These are phyloP conservation scores for Phoenix roebelenii DNA, from an alignment of 176 grass and related monocot genomes.

Conservation along the genomic window DNA sequence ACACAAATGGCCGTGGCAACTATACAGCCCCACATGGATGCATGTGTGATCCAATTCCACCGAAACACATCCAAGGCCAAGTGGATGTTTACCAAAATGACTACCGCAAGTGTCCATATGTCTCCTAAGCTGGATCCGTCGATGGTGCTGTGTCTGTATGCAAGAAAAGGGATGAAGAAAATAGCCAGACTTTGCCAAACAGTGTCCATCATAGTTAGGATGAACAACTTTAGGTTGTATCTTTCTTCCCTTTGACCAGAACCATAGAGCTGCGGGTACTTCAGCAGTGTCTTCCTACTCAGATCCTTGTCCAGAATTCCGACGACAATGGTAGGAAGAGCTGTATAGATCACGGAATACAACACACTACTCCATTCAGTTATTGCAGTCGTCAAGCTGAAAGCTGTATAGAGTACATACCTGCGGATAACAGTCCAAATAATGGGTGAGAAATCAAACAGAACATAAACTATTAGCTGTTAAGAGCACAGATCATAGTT, in stretches of 20 bases:
- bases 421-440: constrained; percentile 30
- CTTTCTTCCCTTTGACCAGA: constrained; percentile 70
- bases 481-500: too few species aligned
- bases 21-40: constrained; percentile 85
- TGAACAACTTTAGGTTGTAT: constrained; percentile 86
- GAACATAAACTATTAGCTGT: too few species aligned
- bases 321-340: constrained; percentile 69
- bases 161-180: constrained; percentile 86
- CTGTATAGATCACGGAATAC: constrained; percentile 88
- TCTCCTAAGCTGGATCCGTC: constrained; percentile 74
- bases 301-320: constrained; percentile 93
- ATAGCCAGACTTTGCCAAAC: constrained; percentile 79
- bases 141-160: constrained; percentile 60
- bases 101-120: constrained; percentile 65
- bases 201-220: constrained; percentile 69
- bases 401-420: constrained; percentile 95
- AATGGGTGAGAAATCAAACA: too few species aligned
- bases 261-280: constrained; percentile 79
- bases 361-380: constrained; percentile 89
- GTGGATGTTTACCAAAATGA: constrained; percentile 92
- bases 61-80: constrained; percentile 78
- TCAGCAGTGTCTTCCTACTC: constrained; percentile 65
- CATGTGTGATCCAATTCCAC: constrained; percentile 89
- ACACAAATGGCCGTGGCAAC: constrained; percentile 75
- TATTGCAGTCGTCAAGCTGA: constrained; percentile 72